These are phyloP conservation scores for Boletus hoseneyae DNA, from an alignment of 1,284 basidiomycete genomes.

Conservation along the genomic window DNA sequence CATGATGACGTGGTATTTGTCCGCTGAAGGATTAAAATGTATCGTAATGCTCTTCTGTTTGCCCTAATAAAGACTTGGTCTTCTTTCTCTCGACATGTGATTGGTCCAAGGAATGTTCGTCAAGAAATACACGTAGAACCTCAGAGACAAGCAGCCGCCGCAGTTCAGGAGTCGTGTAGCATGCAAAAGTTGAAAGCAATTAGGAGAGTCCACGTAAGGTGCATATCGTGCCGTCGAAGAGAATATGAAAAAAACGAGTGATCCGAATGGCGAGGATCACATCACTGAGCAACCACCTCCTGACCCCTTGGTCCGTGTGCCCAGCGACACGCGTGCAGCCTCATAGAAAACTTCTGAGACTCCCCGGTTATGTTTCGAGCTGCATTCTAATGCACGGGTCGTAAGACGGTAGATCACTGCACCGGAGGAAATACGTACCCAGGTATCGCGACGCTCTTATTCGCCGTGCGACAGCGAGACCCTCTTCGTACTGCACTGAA, in stretches of 20 bases:
- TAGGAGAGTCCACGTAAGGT: constrained; percentile 21
- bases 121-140: constrained; percentile 22
- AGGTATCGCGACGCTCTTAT: constrained; percentile 92
- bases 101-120: not conserved
- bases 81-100: not conserved
- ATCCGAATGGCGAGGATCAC: constrained; percentile 32
- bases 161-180: not conserved
- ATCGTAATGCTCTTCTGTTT: constrained; percentile 25
- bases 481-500: constrained; percentile 87
- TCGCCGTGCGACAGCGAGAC: constrained; percentile 80
- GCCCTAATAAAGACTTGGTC: constrained; percentile 25
- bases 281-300: constrained; percentile 53
- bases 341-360: constrained; percentile 91
- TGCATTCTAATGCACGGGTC: constrained; percentile 67
- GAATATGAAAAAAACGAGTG: not conserved
- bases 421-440: constrained; percentile 50
- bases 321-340: constrained; percentile 80
- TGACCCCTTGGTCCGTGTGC: constrained; percentile 66
- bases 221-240: constrained; percentile 11
- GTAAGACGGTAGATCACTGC: not conserved
- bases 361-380: constrained; percentile 92
- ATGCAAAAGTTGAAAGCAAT: constrained; percentile 16
- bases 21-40: constrained; percentile 16
- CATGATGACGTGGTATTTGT: constrained; percentile 3
- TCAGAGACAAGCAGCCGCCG: not conserved